Conservation (phyloP, 2,329 filamentous ascomycete species). For the Triangularia setosa region DNA sequence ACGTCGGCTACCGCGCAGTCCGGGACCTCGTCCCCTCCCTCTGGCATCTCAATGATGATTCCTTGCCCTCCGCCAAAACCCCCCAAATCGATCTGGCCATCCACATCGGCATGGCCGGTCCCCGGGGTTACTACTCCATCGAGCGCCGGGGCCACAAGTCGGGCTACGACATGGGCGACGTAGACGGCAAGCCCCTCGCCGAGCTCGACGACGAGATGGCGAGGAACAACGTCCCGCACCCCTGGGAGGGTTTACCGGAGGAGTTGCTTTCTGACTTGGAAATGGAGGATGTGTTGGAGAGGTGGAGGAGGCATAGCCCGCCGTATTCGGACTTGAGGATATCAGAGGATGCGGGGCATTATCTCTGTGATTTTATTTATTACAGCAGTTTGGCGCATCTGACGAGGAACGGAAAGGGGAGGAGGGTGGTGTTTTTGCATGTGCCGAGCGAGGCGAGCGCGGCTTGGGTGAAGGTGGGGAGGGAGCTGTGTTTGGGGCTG, state of each 20-base stretch:
- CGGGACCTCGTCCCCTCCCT: constrained; percentile 60
- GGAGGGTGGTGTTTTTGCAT: constrained; percentile 65
- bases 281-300: constrained; percentile 50
- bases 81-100: constrained; percentile 56
- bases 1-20: constrained; percentile 67
- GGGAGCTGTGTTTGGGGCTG: constrained; percentile 50
- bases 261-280: constrained; percentile 57
- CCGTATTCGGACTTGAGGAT: constrained; percentile 48
- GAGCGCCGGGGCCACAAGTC: constrained; percentile 69
- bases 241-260: constrained; percentile 51
- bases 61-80: background rate
- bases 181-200: constrained; percentile 59
- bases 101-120: constrained; percentile 73
- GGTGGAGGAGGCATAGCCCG: constrained; percentile 52
- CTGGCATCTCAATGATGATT: constrained; percentile 45
- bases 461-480: constrained; percentile 44
- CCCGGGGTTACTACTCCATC: constrained; percentile 61
- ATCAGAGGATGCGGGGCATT: constrained; percentile 67
- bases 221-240: constrained; percentile 38
- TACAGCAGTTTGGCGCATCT: constrained; percentile 63
- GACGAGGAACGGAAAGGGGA: constrained; percentile 42
- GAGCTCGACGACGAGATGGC: constrained; percentile 50
- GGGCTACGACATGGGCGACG: constrained; percentile 66
- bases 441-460: constrained; percentile 60
- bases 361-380: constrained; percentile 76